Conservation (phyloP, 345 rosid genomes). For the Syzygium jambos region DNA sequence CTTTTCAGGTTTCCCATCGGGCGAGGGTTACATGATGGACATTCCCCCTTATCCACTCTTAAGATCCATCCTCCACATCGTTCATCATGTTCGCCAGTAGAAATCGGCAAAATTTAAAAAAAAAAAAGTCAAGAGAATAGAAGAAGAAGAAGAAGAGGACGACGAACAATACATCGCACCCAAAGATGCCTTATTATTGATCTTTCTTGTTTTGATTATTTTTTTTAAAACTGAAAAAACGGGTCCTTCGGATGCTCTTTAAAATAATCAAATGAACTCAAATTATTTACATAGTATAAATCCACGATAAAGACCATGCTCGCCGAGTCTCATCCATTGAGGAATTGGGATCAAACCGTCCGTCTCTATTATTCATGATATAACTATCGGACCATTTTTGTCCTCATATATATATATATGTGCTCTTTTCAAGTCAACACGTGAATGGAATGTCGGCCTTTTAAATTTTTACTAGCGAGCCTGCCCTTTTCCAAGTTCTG, state of each 20-base stretch:
- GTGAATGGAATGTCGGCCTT: neutral
- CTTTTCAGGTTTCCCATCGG: neutral
- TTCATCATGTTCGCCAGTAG: neutral
- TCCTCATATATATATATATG: neutral
- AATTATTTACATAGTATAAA: neutral
- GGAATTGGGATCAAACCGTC: neutral
- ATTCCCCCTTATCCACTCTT: neutral
- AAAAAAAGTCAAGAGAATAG: neutral
- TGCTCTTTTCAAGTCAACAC: neutral
- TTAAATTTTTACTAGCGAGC: neutral
- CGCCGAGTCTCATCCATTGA: neutral
- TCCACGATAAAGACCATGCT: neutral
- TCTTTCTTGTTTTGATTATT: neutral
- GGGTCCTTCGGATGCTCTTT: neutral
- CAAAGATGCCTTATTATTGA: neutral
- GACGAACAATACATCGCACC: neutral
- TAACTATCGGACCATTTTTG: neutral
- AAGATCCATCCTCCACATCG: neutral
- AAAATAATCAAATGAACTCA: neutral
- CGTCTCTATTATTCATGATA: neutral
- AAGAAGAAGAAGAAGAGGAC: accelerated
- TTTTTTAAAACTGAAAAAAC: neutral
- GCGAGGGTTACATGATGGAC: neutral
- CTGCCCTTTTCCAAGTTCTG: neutral
- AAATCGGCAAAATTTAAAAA: no score